phyloP scores from a whole-genome alignment of 2,329 filamentous ascomycete species.

The Fusarium foetens region DNA sequence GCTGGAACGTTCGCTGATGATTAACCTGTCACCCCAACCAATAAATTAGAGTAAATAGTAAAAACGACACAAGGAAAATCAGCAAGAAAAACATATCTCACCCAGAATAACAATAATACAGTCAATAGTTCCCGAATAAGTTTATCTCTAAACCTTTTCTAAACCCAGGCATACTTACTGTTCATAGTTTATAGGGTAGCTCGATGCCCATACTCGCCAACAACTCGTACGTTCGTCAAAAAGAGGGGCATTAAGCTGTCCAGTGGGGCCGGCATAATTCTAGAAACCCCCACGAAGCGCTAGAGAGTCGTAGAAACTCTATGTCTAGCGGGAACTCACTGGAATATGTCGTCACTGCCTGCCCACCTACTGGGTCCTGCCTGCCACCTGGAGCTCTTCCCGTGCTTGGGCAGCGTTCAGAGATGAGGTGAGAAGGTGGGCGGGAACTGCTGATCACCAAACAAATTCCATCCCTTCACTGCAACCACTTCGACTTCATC shows the following conservation, averaged over 20 bases:
- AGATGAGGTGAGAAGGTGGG: constrained; percentile 12
- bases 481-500: constrained; percentile 12
- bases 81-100: background rate
- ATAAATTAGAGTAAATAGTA: background rate
- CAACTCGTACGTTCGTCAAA: background rate
- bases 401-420: constrained; percentile 3
- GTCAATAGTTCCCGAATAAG: background rate
- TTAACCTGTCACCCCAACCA: background rate
- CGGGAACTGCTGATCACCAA: constrained; percentile 28
- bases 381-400: background rate
- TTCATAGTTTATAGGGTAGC: background rate
- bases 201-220: background rate
- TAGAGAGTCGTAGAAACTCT: constrained; percentile 38
- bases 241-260: constrained; percentile 6
- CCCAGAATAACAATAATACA: background rate
- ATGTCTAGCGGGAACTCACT: constrained; percentile 31
- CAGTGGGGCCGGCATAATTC: constrained; percentile 26
- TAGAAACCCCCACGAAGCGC: constrained; percentile 42
- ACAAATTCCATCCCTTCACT: constrained; percentile 22
- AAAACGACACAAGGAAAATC: no score
- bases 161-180: background rate
- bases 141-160: background rate
- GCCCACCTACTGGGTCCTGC: constrained; percentile 23
- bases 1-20: constrained; percentile 4
- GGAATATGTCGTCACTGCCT: constrained; percentile 38